Evolutionary conservation across 805 yeast genomes (phyloP), one percentile per base, ranked within the genome.

Genomic region (Cephaloascus albidus): DNA sequence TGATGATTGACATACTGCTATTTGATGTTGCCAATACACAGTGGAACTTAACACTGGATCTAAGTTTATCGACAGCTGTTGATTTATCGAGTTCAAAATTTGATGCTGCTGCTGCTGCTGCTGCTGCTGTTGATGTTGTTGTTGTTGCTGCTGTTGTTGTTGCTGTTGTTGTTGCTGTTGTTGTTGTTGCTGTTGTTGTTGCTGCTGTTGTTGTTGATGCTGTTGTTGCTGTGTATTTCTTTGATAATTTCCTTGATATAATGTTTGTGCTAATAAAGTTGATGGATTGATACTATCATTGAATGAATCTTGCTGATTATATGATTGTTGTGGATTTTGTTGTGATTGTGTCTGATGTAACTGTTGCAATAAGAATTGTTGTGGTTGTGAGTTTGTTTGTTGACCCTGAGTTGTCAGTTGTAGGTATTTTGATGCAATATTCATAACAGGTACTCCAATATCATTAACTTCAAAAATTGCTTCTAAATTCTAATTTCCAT

Each of bases 21-120:
- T 61, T 60, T 86, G 95, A 54, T 84, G 89, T 57, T 79, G 83
- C 95, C 95, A 86, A 50, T 72, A 71, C 6, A 68, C 49, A 3
- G 80, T 63, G 35, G 45, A 57, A 44, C 55, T 53, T 40, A 52
- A 49, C 20, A 52, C 30, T 36, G 52, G 54, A 45, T 67, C 79
- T 43, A 59, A 58, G 46, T 36, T 43, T 20, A 54, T 57, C 14
- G 54, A 45, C 33, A 53, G 55, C 28, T 48, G 53, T 10, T 52
- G 55, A 23, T 6, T 10, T 46, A 52, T 33, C 47, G 58, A 17
- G 12, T 48, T 52, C 14, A 48, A 51, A 19, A 47, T 36, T 32
- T 45, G 43, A 18, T 47, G 49, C 37, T 50, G 54, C 38, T 46
- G 54, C 26, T 49, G 54, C 33, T 46, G 59, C 40, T 53, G 48